Percentiles rank a stretch among this genome's conserved stretches.
Conservation (phyloP, 352 stramenopile species). For the Globisporangium camurandrum region DNA sequence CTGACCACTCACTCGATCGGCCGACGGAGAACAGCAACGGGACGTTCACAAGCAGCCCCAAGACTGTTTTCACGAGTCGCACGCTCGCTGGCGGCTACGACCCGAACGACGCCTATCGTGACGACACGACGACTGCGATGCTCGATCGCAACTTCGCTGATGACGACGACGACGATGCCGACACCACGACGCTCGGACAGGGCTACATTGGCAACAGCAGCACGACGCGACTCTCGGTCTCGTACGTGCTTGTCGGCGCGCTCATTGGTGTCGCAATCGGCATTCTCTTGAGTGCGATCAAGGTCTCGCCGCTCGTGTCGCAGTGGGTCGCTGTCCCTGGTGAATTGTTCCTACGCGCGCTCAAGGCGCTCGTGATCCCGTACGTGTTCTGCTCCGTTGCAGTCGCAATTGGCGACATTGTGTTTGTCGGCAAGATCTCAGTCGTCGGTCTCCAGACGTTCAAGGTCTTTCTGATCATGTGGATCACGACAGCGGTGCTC, state of each 20-base stretch:
- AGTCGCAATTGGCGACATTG: conserved; percentile 65
- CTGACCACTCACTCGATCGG: too few relatives aligned
- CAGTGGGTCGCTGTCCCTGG: conserved; percentile 64
- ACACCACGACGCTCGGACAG: not conserved
- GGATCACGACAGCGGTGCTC: conserved; percentile 35
- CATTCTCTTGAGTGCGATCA: conserved; percentile 32
- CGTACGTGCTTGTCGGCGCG: conserved; percentile 45
- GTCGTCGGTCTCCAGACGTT: conserved; percentile 60
- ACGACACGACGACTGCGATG: conserved; percentile 7
- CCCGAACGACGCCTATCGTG: conserved; percentile 5
- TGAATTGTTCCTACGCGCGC: conserved; percentile 64
- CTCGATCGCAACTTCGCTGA: conserved; percentile 3
- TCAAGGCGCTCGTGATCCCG: conserved; percentile 73
- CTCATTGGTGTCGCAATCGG: conserved; percentile 43
- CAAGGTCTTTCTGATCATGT: conserved; percentile 50
- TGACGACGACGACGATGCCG: conserved; percentile 5
- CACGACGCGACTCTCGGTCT: conserved; percentile 38
- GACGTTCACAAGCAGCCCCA: conserved; percentile 21
- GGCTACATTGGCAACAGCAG: conserved; percentile 26
- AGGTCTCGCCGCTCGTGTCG: conserved; percentile 32
- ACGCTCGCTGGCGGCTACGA: not conserved
- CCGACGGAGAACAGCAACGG: conserved; percentile 5
- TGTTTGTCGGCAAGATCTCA: conserved; percentile 68
- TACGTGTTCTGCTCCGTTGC: conserved; percentile 79
- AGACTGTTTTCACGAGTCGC: conserved; percentile 42